Evolutionary conservation across 768 basidiomycete species (phyloP).

Genomic region (Lactarius sanguifluus): DNA sequence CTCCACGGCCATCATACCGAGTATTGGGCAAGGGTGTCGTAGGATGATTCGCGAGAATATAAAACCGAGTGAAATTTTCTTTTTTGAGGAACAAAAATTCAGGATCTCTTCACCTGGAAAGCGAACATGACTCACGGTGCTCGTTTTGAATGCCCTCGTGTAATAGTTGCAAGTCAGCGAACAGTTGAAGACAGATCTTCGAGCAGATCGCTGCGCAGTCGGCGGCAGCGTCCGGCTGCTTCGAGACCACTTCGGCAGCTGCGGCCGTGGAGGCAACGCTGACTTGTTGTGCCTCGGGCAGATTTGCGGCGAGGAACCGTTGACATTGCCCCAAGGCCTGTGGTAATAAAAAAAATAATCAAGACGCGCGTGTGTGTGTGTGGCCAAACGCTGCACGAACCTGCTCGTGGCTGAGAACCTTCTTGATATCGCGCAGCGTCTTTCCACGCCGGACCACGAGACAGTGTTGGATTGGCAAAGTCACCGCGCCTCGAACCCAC

Average conservation of each 20-base stretch:
- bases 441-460: conserved; percentile 63
- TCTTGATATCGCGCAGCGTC: conserved; percentile 51
- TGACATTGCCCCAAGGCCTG: conserved; percentile 81
- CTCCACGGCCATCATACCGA: conserved; percentile 14
- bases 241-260: conserved; percentile 54
- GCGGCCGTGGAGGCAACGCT: conserved; percentile 71
- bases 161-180: conserved; percentile 61
- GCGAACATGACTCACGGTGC: conserved; percentile 39
- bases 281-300: conserved; percentile 53
- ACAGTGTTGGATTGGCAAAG: conserved; percentile 65
- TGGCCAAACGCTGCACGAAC: conserved; percentile 40
- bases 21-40: conserved; percentile 35
- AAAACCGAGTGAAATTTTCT: conserved; percentile 75
- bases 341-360: neutral
- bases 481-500: conserved; percentile 60
- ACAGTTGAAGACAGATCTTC: conserved; percentile 56
- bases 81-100: neutral
- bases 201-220: conserved; percentile 77
- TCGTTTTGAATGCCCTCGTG: conserved; percentile 64
- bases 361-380: too few species aligned
- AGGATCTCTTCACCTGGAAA: neutral
- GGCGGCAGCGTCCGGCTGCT: conserved; percentile 40
- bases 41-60: conserved; percentile 47
- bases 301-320: conserved; percentile 51
- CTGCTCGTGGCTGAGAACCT: conserved; percentile 78